Conservation (phyloP, 148 eudicot genomes). For the Chenopodium quinoa region DNA sequence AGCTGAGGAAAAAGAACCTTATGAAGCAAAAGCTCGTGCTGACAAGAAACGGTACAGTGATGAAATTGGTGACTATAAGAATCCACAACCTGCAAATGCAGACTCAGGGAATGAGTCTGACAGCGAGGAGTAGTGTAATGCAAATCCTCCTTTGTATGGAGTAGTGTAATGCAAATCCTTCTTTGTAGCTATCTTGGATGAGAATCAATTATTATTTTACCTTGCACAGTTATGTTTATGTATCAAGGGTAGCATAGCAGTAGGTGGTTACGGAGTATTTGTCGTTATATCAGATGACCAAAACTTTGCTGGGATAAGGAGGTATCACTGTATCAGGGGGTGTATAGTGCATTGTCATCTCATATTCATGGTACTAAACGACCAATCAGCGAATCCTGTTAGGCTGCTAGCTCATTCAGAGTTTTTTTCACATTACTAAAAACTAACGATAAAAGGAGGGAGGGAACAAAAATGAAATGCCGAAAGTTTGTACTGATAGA, state of each 20-base stretch:
- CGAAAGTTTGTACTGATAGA: too few relatives aligned
- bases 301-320: too few relatives aligned
- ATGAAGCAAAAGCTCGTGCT: constrained; percentile 67
- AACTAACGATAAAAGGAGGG: too few relatives aligned
- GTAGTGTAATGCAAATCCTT: constrained; percentile 23
- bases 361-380: background rate
- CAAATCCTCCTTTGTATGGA: background rate
- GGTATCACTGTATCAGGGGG: too few relatives aligned
- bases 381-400: background rate
- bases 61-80: constrained; percentile 68
- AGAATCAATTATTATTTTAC: background rate
- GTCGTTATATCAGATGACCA: too few relatives aligned
- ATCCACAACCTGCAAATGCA: constrained; percentile 44
- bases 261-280: too few relatives aligned
- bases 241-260: background rate
- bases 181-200: background rate
- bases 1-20: constrained; percentile 92
- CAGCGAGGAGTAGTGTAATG: constrained; percentile 38
- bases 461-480: too few relatives aligned
- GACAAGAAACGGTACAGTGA: constrained; percentile 78
- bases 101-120: constrained; percentile 74
- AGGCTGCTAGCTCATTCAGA: too few relatives aligned
- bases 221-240: background rate
- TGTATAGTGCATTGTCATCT: too few relatives aligned
- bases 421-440: too few relatives aligned